Percentiles rank a stretch among this genome's conserved stretches.
Evolutionary conservation across 106 monocot species (phyloP).

Genomic region (Dendrobium nobile): DNA sequence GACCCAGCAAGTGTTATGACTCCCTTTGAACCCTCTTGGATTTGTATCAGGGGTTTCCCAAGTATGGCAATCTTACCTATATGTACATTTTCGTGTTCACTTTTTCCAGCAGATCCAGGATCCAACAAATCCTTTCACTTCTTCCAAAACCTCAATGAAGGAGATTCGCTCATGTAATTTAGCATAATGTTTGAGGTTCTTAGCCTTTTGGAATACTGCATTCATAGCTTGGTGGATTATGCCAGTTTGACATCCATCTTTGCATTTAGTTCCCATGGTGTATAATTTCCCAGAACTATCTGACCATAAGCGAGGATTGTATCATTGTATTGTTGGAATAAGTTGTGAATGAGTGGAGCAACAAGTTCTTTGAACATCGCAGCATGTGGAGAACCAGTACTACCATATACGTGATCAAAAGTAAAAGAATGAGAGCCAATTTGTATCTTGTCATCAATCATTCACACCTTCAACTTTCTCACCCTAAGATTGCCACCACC

Average conservation of each 20-base stretch:
- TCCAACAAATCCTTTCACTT: conserved; percentile 91
- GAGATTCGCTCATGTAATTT: conserved; percentile 91
- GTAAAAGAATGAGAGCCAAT: conserved; percentile 94
- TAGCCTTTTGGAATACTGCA: conserved; percentile 71
- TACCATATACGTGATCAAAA: conserved; percentile 94
- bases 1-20: conserved; percentile 90
- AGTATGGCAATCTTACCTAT: conserved; percentile 45
- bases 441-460: conserved; percentile 48
- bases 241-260: conserved; percentile 57
- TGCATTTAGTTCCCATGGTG: conserved; percentile 91
- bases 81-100: conserved; percentile 58
- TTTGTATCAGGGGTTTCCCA: conserved; percentile 86
- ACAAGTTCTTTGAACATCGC: conserved; percentile 93
- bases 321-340: conserved; percentile 98
- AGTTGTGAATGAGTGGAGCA: conserved; percentile 81
- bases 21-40: conserved; percentile 94
- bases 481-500: too few species aligned
- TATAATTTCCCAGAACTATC: conserved; percentile 99
- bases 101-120: conserved; percentile 39
- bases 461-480: too few species aligned
- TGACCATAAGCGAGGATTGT: conserved; percentile 99
- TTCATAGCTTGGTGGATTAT: conserved; percentile 87
- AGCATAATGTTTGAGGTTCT: conserved; percentile 58
- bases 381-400: conserved; percentile 66
- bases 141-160: conserved; percentile 99